phyloP scores from a whole-genome alignment of 495 filamentous ascomycete genomes.

The Margaritispora aquatica region DNA sequence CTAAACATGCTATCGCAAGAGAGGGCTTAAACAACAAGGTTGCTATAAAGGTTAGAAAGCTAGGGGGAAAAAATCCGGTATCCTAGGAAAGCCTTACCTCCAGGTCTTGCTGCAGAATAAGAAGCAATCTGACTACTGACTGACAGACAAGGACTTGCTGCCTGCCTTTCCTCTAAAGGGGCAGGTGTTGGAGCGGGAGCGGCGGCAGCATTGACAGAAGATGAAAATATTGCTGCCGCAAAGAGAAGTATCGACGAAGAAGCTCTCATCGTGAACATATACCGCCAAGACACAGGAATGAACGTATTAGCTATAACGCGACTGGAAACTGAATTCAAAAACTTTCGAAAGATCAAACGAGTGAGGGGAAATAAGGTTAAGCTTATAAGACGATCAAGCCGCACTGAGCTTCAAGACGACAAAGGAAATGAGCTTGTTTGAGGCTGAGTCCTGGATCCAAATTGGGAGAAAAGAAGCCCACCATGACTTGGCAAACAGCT shows the following conservation, averaged over 20 bases:
- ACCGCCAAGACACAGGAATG: background rate
- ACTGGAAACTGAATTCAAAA: no score
- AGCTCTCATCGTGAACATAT: background rate
- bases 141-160: background rate
- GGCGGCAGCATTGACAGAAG: background rate
- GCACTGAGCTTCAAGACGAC: background rate
- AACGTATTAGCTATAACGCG: no score
- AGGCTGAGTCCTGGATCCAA: background rate
- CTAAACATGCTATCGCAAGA: conserved; percentile 42
- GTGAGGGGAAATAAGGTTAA: background rate
- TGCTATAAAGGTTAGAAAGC: no score
- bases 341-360: background rate
- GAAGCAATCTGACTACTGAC: background rate
- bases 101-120: background rate
- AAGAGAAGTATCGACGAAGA: background rate
- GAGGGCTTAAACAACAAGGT: conserved; percentile 10
- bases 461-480: background rate
- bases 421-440: background rate
- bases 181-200: background rate
- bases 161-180: background rate
- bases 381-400: background rate
- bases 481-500: background rate
- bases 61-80: no score
- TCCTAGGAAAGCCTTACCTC: no score
- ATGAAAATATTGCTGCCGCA: background rate